Percentiles rank a stretch among this genome's conserved stretches.
These are phyloP conservation scores for Talaromyces pinophilus DNA, from an alignment of 2,329 filamentous ascomycete species.

Conservation along the genomic window DNA sequence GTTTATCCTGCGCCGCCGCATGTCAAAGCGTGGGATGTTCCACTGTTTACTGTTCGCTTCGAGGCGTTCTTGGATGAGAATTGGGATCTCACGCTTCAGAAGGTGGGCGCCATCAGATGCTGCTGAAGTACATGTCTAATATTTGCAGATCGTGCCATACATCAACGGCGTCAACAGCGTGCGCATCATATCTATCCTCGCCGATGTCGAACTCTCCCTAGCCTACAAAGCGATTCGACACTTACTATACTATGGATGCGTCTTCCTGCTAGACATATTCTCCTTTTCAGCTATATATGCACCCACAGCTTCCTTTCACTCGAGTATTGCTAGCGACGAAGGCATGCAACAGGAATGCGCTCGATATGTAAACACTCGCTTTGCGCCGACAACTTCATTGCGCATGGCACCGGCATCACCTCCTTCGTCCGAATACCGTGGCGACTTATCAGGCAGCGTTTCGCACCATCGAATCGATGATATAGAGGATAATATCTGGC, in stretches of 20 bases:
- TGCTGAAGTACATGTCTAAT: neutral
- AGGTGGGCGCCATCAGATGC: slow-evolving; percentile 32
- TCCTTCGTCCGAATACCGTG: slow-evolving; percentile 8
- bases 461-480: neutral
- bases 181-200: slow-evolving; percentile 77
- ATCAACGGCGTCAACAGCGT: slow-evolving; percentile 92
- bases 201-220: slow-evolving; percentile 83
- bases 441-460: slow-evolving; percentile 8
- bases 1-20: slow-evolving; percentile 73
- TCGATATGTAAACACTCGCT: slow-evolving; percentile 70
- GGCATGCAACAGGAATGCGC: slow-evolving; percentile 85
- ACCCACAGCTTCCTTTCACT: slow-evolving; percentile 72
- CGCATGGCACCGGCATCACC: slow-evolving; percentile 17
- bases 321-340: slow-evolving; percentile 71
- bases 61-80: slow-evolving; percentile 56
- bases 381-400: slow-evolving; percentile 34
- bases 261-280: slow-evolving; percentile 90
- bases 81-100: slow-evolving; percentile 57
- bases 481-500: slow-evolving; percentile 45
- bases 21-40: slow-evolving; percentile 87
- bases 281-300: slow-evolving; percentile 92
- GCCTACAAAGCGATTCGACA: slow-evolving; percentile 85
- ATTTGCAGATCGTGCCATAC: slow-evolving; percentile 67
- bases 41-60: slow-evolving; percentile 66
- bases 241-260: slow-evolving; percentile 87